These are phyloP conservation scores for Coelomomyces lativittatus DNA, from an alignment of 371 early-diverging fungal genomes.

Conservation along the genomic window DNA sequence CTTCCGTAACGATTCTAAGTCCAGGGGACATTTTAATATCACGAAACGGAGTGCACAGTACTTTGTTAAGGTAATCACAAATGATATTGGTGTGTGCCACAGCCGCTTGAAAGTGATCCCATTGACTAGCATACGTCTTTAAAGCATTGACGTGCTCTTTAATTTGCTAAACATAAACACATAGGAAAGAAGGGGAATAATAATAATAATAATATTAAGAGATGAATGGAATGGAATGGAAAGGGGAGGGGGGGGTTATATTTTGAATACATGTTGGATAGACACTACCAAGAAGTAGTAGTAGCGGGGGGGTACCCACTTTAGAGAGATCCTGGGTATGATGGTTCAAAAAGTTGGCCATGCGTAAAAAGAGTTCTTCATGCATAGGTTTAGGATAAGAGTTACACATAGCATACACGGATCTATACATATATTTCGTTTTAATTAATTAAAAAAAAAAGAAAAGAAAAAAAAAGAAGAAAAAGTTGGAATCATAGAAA, in stretches of 20 bases:
- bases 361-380: conserved; percentile 46
- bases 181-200: too few species aligned
- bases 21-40: too few species aligned
- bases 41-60: conserved; percentile 10
- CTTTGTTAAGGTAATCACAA: conserved; percentile 57
- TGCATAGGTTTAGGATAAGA: conserved; percentile 52
- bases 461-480: too few species aligned
- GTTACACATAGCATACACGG: conserved; percentile 54
- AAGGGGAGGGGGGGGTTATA: too few species aligned
- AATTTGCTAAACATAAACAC: conserved; percentile 4
- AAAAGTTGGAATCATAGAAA: too few species aligned
- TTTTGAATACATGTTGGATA: too few species aligned
- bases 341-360: conserved; percentile 46
- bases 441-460: too few species aligned
- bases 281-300: too few species aligned
- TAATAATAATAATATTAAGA: too few species aligned
- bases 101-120: conserved; percentile 48
- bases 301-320: too few species aligned
- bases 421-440: conserved; percentile 6
- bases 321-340: conserved; percentile 13
- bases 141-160: conserved; percentile 48
- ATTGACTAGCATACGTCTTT: conserved; percentile 49
- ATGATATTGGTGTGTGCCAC: conserved; percentile 40
- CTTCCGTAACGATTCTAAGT: too few species aligned
- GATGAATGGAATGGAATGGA: too few species aligned